A percentile compares a stretch with the other conserved stretches of the same genome.
phyloP scores from a whole-genome alignment of 208 protist species.

The Histomonas meleagridis region DNA sequence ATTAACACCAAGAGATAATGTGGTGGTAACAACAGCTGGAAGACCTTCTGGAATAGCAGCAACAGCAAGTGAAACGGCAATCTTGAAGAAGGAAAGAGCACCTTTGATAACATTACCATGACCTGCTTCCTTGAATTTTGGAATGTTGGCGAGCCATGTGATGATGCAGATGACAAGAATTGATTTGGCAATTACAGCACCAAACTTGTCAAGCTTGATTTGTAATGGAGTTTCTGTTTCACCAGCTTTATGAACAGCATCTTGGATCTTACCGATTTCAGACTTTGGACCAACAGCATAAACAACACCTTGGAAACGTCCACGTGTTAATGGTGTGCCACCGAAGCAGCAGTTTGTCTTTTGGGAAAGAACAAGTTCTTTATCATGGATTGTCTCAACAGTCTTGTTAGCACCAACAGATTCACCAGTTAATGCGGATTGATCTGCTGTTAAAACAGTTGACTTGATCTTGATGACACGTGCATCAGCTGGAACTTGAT shows the following conservation, averaged over 20 bases:
- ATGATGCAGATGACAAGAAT: slow-evolving; percentile 53
- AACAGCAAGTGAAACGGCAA: slow-evolving; percentile 84
- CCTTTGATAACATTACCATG: slow-evolving; percentile 64
- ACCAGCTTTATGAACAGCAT: slow-evolving; percentile 57
- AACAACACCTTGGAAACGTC: slow-evolving; percentile 72
- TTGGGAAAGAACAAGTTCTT: slow-evolving; percentile 40
- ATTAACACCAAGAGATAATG: slow-evolving; percentile 75
- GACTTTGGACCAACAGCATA: slow-evolving; percentile 70
- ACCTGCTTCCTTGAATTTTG: slow-evolving; percentile 55
- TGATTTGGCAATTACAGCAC: slow-evolving; percentile 69
- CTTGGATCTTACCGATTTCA: slow-evolving; percentile 77
- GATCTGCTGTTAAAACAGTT: slow-evolving; percentile 50
- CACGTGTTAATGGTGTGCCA: slow-evolving; percentile 71
- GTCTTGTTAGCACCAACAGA: slow-evolving; percentile 56
- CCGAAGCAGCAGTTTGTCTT: slow-evolving; percentile 46
- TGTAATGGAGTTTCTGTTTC: slow-evolving; percentile 75
- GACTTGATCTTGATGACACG: slow-evolving; percentile 67
- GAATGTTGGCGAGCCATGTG: slow-evolving; percentile 71
- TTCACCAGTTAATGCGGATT: slow-evolving; percentile 79
- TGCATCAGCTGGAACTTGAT: slow-evolving; percentile 80
- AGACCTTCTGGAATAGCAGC: slow-evolving; percentile 93
- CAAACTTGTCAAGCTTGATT: slow-evolving; percentile 81
- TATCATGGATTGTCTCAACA: not conserved
- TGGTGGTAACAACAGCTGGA: slow-evolving; percentile 81
- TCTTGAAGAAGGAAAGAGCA: slow-evolving; percentile 74